A percentile compares a stretch with the other conserved stretches of the same genome.
Evolutionary conservation across 1,284 basidiomycete genomes (phyloP).

Genomic region (Trichosporon sp.): DNA sequence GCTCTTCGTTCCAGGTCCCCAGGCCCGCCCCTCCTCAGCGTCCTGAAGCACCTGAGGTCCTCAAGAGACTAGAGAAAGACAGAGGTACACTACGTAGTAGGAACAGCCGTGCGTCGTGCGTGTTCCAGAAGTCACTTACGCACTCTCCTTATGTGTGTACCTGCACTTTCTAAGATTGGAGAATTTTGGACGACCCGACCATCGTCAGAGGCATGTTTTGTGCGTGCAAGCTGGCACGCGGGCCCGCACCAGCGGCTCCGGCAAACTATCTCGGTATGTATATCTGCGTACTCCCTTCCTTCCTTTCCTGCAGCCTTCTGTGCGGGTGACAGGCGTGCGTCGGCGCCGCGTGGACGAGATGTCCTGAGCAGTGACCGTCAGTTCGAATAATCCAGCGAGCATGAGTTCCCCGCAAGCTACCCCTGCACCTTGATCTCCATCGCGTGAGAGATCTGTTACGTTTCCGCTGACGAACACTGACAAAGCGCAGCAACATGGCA

Average conservation of each 20-base stretch:
- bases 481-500: neutral
- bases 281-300: neutral
- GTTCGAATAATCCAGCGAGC: neutral
- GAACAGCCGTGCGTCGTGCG: neutral
- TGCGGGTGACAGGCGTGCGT: neutral
- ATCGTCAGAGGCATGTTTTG: neutral
- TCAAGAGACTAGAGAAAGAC: neutral
- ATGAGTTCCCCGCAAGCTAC: neutral
- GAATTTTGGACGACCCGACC: neutral
- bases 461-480: neutral
- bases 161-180: neutral
- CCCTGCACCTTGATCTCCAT: neutral
- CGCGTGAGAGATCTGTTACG: conserved; percentile 3
- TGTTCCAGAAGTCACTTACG: conserved; percentile 6
- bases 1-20: neutral
- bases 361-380: conserved; percentile 2
- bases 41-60: no score
- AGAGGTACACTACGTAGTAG: neutral
- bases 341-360: neutral
- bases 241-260: neutral
- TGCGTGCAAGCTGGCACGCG: no score
- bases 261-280: neutral
- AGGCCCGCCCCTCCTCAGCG: neutral
- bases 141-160: neutral
- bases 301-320: neutral